Conservation (phyloP, 179 eudicot species). For the Camellia oleifera region DNA sequence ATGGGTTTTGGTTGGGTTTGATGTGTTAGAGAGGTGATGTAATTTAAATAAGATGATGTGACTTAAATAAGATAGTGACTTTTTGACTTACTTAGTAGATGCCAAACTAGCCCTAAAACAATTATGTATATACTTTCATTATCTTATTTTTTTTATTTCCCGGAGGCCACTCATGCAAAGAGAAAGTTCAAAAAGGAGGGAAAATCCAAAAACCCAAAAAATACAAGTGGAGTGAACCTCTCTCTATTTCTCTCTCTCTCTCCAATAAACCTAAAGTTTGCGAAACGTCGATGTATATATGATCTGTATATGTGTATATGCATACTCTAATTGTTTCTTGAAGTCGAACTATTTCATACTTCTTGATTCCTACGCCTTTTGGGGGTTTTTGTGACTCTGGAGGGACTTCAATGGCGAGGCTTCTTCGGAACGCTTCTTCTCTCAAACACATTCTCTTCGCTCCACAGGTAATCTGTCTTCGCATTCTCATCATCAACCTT, state of each 20-base stretch:
- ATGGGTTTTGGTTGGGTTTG: too few species aligned
- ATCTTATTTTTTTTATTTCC: too few species aligned
- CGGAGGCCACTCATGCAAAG: not conserved
- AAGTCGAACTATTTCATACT: not conserved
- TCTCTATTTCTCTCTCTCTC: not conserved
- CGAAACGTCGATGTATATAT: not conserved
- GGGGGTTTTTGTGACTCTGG: not conserved
- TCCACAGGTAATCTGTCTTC: conserved; percentile 14
- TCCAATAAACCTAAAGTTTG: not conserved
- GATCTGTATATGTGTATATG: not conserved
- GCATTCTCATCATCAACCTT: too few species aligned
- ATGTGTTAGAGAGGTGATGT: too few species aligned
- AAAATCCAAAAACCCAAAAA: conserved; percentile 28
- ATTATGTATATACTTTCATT: too few species aligned
- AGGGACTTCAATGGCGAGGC: conserved; percentile 29
- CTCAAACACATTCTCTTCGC: conserved; percentile 19
- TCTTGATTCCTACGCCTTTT: not conserved
- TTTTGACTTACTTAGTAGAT: too few species aligned
- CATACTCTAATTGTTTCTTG: not conserved
- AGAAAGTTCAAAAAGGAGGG: conserved; percentile 3
- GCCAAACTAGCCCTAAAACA: too few species aligned
- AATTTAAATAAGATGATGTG: too few species aligned
- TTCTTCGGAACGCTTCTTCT: conserved; percentile 26
- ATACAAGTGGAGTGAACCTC: not conserved
- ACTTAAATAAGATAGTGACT: too few species aligned